These are phyloP conservation scores for Bipolaris bicolor DNA, from an alignment of 2,329 filamentous ascomycete genomes.

Conservation along the genomic window DNA sequence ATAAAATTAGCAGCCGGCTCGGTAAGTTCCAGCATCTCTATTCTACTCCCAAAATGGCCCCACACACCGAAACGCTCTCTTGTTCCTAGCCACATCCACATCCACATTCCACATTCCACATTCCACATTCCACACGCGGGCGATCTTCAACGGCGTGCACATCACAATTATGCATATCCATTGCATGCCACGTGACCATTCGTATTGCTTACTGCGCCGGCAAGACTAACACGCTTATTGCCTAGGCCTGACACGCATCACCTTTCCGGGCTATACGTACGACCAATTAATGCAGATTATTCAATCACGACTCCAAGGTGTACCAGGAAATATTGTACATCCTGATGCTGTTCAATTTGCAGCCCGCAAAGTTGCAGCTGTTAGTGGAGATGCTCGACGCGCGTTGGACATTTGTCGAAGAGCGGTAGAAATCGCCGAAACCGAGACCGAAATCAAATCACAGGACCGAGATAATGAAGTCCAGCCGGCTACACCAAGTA, in stretches of 20 bases:
- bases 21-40: constrained; percentile 41
- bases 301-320: constrained; percentile 86
- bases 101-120: constrained; percentile 19
- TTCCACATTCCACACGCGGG: constrained; percentile 22
- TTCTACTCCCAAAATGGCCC: constrained; percentile 26
- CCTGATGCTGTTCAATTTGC: constrained; percentile 95
- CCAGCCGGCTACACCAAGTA: constrained; percentile 68
- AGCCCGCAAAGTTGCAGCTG: constrained; percentile 92
- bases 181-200: constrained; percentile 22
- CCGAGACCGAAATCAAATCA: constrained; percentile 66
- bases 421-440: constrained; percentile 92
- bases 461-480: constrained; percentile 42
- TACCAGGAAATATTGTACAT: constrained; percentile 88
- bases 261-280: constrained; percentile 96
- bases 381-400: constrained; percentile 89
- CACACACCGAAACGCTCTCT: constrained; percentile 12
- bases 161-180: constrained; percentile 25
- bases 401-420: constrained; percentile 94
- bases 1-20: constrained; percentile 91
- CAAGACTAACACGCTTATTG: constrained; percentile 39
- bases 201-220: constrained; percentile 25
- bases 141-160: constrained; percentile 19
- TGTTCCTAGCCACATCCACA: not conserved
- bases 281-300: constrained; percentile 98
- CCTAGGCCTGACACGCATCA: constrained; percentile 82